Evolutionary conservation across 2,329 filamentous ascomycete species (phyloP), one percentile per base, ranked within the genome.

Genomic region (Endoconidiophora laricicola): DNA sequence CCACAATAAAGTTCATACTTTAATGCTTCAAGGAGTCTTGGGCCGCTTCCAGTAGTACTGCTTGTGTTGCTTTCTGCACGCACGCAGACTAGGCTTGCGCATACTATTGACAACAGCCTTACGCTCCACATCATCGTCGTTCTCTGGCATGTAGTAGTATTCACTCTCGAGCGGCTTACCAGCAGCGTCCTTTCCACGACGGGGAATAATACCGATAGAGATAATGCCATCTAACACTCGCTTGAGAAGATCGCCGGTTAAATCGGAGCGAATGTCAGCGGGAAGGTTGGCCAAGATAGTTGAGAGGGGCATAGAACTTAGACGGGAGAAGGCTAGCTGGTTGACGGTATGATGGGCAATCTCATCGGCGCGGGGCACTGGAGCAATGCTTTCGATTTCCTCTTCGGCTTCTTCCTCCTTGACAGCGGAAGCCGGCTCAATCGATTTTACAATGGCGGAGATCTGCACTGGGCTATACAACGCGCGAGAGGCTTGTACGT

Each of bases 1-100:
- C 20, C n/a, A 42, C 39, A 18, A 20, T n/a, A 46, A 14, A 41
- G n/a, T 4, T 29, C 14, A n/a, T 26, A 4, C 33, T 40, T 23
- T 20, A 9, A n/a, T n/a, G 20, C 16, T 52, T 65, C 58, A 79
- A 45, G 76, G 76, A 12, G 75, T 80, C 57, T 68, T 69, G 10
- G 77, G 77, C 47, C 71, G 69, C 66, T 81, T 81, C 78, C 78
- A 81, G 62, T 78, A 81, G 59, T 81, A 81, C 78, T 81, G 78
- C 77, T 96, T 96, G 66, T 98, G 91, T 62, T 91, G 86, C 68
- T 95, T 96, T 60, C 91, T 77, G 61, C 91, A 95, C 60, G 81
- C 82, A 57, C 91, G 75, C 59, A 98, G 68, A 58, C 86, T 91
- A 41, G 88, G 90, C 66, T 94, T 94, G 50, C 86, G 76, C 62